phyloP scores from a whole-genome alignment of 768 basidiomycete genomes.

The Lanmaoa rubissima region DNA sequence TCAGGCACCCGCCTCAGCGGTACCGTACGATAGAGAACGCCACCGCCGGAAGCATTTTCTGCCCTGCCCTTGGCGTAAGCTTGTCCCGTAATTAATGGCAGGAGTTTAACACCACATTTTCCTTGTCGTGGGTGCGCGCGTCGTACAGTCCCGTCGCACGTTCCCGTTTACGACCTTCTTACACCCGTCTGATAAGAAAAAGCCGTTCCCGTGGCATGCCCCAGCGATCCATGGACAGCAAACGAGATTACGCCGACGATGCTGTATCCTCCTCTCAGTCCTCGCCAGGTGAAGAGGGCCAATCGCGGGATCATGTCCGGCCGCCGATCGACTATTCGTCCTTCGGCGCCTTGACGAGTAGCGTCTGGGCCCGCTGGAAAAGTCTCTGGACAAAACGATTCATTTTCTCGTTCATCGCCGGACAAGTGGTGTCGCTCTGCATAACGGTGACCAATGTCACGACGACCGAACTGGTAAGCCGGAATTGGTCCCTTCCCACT shows the following conservation, averaged over 20 bases:
- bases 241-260: constrained; percentile 22
- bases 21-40: background rate
- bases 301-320: constrained; percentile 24
- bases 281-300: background rate
- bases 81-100: constrained; percentile 2
- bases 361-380: constrained; percentile 57
- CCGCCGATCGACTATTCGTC: constrained; percentile 72
- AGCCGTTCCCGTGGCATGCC: constrained; percentile 5
- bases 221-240: constrained; percentile 23
- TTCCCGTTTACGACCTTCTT: constrained; percentile 5
- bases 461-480: constrained; percentile 68
- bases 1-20: constrained; percentile 1
- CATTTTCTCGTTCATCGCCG: constrained; percentile 64
- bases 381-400: constrained; percentile 82
- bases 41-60: background rate
- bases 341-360: constrained; percentile 47
- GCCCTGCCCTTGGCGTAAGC: background rate
- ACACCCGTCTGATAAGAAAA: constrained; percentile 13
- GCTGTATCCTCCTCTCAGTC: background rate
- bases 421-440: constrained; percentile 82
- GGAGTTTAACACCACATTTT: constrained; percentile 13
- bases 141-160: background rate
- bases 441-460: constrained; percentile 89
- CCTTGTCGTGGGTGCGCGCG: background rate
- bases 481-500: constrained; percentile 73